Base-by-base conservation (phyloP, 805 yeast species). In the Kodamaea fukazawae region DNA sequence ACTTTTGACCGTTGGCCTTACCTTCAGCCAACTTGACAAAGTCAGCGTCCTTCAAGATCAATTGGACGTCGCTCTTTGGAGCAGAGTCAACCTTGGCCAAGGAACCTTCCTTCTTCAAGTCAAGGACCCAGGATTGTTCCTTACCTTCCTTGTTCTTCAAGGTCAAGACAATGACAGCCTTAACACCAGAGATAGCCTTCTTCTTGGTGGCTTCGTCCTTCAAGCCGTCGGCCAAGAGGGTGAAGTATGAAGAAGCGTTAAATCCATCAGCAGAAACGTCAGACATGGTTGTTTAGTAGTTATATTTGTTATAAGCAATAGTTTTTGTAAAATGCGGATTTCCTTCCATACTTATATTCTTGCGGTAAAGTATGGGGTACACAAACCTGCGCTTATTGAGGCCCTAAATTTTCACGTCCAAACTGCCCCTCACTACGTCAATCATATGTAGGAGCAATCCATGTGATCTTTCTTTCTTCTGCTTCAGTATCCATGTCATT, bases 1-100 rank as follows among this genome's bases (percentile, higher is more conserved):
- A 75, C 67, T 80, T 82, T 65, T 87, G 95, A 34, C 95, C 87
- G 61, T 82, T 83, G 48, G 88, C 80, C 72, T 86, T 84, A 46
- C 95, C 95, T 45, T 71, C 67, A 39, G 84, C 84, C 50, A 87
- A 75, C 59, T 75, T 79, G 51, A 74, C 81, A 52, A 87, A 79
- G 60, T 84, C 85, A 41, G 75, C 73, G 55, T 86, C 96, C 44
- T 66, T 68, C 50, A 85, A 67, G 50, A 73, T 65, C 57, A 86
- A 77, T 41, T 73, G 79, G 50, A 86, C 80, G 51, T 86, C 95
- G 46, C 53, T 54, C 57, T 77, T 75, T 41, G 73, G 66, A 39
- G 70, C 61, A 22, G 71, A 73, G 32, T 70, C 75, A 36, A 62
- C 61, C 53, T 67, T 66, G 34, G 49, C 44, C 29, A 72, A 46